A percentile compares a stretch with the other conserved stretches of the same genome.
phyloP scores from a whole-genome alignment of 371 early-diverging fungal genomes.

The Circinella minor region DNA sequence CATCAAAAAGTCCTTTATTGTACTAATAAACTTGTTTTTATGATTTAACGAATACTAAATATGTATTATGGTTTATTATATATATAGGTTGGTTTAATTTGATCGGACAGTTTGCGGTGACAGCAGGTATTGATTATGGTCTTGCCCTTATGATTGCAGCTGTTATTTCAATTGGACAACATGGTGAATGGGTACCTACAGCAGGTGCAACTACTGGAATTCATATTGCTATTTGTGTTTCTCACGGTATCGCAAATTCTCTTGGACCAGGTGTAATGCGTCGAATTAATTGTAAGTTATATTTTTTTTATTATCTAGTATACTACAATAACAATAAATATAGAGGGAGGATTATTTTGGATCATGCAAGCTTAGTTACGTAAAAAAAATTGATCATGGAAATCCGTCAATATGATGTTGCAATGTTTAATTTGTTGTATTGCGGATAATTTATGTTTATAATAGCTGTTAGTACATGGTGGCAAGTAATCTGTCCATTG shows the following conservation, averaged over 20 bases:
- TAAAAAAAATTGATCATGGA: too few relatives aligned
- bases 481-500: constrained; percentile 45
- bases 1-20: too few relatives aligned
- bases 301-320: too few relatives aligned
- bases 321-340: too few relatives aligned
- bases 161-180: constrained; percentile 49
- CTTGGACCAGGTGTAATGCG: constrained; percentile 53
- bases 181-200: constrained; percentile 45
- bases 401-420: too few relatives aligned
- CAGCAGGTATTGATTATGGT: constrained; percentile 62
- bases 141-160: constrained; percentile 55
- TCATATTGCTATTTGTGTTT: constrained; percentile 55
- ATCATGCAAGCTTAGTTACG: too few relatives aligned
- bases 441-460: neutral
- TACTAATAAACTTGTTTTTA: too few relatives aligned
- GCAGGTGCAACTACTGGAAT: constrained; percentile 46
- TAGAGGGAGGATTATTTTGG: too few relatives aligned
- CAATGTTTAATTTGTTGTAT: too few relatives aligned
- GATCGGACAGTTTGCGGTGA: constrained; percentile 49
- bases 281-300: constrained; percentile 45
- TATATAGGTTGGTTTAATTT: constrained; percentile 37
- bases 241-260: constrained; percentile 62
- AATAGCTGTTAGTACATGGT: constrained; percentile 40
- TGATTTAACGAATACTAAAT: too few relatives aligned
- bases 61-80: neutral